Conservation (phyloP, 495 filamentous ascomycete genomes). For the Neurospora sp. region DNA sequence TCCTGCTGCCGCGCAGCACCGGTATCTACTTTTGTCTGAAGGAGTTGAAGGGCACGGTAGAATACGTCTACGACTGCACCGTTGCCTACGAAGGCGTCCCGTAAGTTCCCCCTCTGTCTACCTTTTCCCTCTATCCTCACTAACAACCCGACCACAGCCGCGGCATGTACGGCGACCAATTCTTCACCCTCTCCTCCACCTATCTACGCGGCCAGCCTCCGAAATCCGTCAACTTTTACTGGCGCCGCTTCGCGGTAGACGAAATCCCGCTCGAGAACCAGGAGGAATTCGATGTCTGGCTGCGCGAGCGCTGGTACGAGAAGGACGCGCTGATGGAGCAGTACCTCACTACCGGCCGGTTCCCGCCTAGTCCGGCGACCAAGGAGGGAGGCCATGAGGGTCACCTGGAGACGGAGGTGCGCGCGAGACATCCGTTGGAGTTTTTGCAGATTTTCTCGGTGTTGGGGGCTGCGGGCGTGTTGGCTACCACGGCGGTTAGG, state of each 20-base stretch:
- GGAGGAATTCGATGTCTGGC: slow-evolving; percentile 62
- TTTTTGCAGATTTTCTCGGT: slow-evolving; percentile 41
- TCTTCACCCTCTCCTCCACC: slow-evolving; percentile 61
- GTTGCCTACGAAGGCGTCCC: slow-evolving; percentile 75
- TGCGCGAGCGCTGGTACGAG: slow-evolving; percentile 65
- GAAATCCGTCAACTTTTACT: slow-evolving; percentile 79
- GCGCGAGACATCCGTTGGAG: slow-evolving; percentile 35
- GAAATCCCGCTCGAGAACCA: slow-evolving; percentile 57
- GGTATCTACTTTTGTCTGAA: slow-evolving; percentile 66
- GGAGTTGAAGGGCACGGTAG: slow-evolving; percentile 59
- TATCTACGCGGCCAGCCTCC: slow-evolving; percentile 71
- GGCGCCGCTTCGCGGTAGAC: slow-evolving; percentile 57
- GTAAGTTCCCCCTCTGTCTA: slow-evolving; percentile 36
- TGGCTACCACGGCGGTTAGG: slow-evolving; percentile 23
- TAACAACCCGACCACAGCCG: slow-evolving; percentile 33
- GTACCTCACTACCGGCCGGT: slow-evolving; percentile 57
- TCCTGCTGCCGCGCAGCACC: slow-evolving; percentile 64
- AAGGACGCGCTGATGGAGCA: slow-evolving; percentile 69
- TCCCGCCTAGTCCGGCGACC: slow-evolving; percentile 40
- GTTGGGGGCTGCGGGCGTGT: slow-evolving; percentile 26
- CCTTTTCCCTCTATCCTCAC: not conserved
- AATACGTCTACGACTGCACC: slow-evolving; percentile 80
- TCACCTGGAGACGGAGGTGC: slow-evolving; percentile 39
- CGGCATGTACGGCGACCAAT: slow-evolving; percentile 62
- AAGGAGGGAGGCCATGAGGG: slow-evolving; percentile 24